phyloP scores from a whole-genome alignment of 2,329 filamentous ascomycete species.

The Gaeumannomyces sp. region DNA sequence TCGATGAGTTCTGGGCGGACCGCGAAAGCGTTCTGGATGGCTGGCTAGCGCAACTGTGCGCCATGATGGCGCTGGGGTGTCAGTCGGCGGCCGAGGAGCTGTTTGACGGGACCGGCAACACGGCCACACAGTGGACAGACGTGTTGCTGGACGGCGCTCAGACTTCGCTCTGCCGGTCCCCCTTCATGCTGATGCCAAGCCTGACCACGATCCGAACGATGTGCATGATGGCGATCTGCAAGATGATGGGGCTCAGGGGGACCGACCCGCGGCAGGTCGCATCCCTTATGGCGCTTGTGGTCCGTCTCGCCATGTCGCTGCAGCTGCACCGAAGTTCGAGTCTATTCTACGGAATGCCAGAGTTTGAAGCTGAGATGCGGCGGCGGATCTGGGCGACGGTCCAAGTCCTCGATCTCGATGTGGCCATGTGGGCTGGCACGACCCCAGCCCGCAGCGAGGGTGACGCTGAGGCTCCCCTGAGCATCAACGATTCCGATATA shows the following conservation, averaged over 20 bases:
- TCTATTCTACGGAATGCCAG: conserved; percentile 14
- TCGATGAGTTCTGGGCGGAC: conserved; percentile 17
- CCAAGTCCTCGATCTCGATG: conserved; percentile 21
- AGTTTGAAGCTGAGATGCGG: conserved; percentile 19
- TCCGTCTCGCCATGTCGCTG: conserved; percentile 17
- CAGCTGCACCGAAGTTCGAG: conserved; percentile 18
- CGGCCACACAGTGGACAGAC: conserved; percentile 17
- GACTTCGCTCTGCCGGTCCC: conserved; percentile 17
- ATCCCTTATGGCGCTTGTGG: conserved; percentile 19
- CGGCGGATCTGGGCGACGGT: conserved; percentile 21
- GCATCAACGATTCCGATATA: conserved; percentile 17
- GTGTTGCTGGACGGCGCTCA: conserved; percentile 20
- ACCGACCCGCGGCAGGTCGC: conserved; percentile 16
- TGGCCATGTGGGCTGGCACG: conserved; percentile 21
- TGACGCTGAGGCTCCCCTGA: conserved; percentile 18
- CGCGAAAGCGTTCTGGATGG: conserved; percentile 15
- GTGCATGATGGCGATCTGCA: conserved; percentile 20
- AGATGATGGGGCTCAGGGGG: conserved; percentile 19
- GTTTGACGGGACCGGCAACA: conserved; percentile 16
- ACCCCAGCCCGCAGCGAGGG: conserved; percentile 14
- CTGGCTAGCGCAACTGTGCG: conserved; percentile 22
- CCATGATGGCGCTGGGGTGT: conserved; percentile 21
- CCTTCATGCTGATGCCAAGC: conserved; percentile 17
- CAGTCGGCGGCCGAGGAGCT: conserved; percentile 14
- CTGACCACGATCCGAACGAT: conserved; percentile 20